A percentile compares a stretch with the other conserved stretches of the same genome.
Conservation (phyloP, 495 filamentous ascomycete genomes). For the Amphirosellinia nigrospora region DNA sequence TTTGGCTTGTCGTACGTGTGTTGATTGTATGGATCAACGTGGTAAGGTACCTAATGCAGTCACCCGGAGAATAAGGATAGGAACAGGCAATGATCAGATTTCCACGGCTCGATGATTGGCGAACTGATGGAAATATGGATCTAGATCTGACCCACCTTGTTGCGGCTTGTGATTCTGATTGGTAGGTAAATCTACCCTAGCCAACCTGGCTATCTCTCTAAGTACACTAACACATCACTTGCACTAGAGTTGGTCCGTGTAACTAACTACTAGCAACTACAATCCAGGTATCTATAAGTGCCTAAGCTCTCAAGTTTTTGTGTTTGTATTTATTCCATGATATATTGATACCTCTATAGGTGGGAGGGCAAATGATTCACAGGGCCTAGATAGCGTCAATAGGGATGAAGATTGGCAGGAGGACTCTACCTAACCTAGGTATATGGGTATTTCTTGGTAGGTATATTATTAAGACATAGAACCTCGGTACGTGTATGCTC, state of each 20-base stretch:
- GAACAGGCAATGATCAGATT: constrained; percentile 19
- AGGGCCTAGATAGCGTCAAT: neutral
- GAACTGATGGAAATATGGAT: neutral
- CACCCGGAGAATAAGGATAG: neutral
- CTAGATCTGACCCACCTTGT: neutral
- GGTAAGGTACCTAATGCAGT: constrained; percentile 17
- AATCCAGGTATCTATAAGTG: too few relatives aligned
- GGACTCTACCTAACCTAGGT: neutral
- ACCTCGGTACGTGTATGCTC: neutral
- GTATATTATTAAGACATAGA: neutral
- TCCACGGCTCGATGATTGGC: constrained; percentile 14
- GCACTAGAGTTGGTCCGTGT: too few relatives aligned
- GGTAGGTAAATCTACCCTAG: neutral
- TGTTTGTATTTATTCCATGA: too few relatives aligned
- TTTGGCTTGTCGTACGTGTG: neutral
- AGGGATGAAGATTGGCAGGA: too few relatives aligned
- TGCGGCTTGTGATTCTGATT: neutral
- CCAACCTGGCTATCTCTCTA: neutral
- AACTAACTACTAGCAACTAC: too few relatives aligned
- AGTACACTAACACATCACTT: neutral
- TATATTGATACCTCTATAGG: too few relatives aligned
- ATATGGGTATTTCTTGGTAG: too few relatives aligned
- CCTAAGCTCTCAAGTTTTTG: too few relatives aligned
- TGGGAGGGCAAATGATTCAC: neutral
- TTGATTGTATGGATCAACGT: constrained; percentile 24